Conservation (phyloP, 805 yeast species). For the Pichia sporocuriosa region DNA sequence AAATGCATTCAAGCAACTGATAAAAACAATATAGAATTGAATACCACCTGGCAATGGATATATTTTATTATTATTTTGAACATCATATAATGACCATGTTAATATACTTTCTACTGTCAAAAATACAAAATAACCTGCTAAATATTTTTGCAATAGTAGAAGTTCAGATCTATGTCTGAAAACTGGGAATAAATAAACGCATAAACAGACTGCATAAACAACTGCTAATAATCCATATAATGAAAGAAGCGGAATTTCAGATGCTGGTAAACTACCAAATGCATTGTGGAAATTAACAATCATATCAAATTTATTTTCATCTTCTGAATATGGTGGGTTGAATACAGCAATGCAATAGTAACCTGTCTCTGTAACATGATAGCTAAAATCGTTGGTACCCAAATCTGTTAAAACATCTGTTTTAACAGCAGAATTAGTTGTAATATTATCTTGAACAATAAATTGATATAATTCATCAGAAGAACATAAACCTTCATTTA, state of each 20-base stretch:
- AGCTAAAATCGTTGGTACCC: constrained; percentile 57
- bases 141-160: constrained; percentile 82
- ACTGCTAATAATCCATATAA: constrained; percentile 82
- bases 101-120: constrained; percentile 78
- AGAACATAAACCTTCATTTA: constrained; percentile 50
- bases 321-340: constrained; percentile 31
- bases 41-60: constrained; percentile 38
- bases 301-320: constrained; percentile 45
- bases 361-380: constrained; percentile 69
- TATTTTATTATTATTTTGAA: constrained; percentile 50
- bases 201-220: constrained; percentile 72
- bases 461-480: constrained; percentile 52
- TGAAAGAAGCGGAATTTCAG: constrained; percentile 86
- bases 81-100: constrained; percentile 87
- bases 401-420: constrained; percentile 48
- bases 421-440: constrained; percentile 44
- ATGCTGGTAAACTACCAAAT: constrained; percentile 81
- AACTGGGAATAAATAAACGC: constrained; percentile 80
- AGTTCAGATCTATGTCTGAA: constrained; percentile 81
- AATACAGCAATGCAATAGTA: constrained; percentile 85
- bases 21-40: constrained; percentile 67
- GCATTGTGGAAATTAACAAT: constrained; percentile 84
- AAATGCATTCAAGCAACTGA: constrained; percentile 72
- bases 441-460: constrained; percentile 40
- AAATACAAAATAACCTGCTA: constrained; percentile 78